A percentile compares a stretch with the other conserved stretches of the same genome.
Evolutionary conservation across 2,329 filamentous ascomycete species (phyloP).

Genomic region (Neodidymelliopsis sp.): DNA sequence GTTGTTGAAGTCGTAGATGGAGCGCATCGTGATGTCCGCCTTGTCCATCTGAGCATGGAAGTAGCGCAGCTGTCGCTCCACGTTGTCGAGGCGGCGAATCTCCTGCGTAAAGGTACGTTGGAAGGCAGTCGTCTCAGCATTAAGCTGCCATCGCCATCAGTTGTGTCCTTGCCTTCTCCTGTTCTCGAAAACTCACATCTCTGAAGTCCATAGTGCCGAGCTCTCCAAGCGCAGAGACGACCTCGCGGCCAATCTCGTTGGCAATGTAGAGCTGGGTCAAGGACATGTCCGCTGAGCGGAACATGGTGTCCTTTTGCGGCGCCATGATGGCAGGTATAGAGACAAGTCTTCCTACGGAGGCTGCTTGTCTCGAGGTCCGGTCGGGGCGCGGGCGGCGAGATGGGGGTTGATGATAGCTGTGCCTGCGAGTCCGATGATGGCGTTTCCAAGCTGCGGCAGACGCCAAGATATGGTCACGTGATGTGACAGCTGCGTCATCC

Average conservation of each 20-base stretch:
- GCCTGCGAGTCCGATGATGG: conserved; percentile 16
- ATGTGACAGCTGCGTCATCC: conserved; percentile 15
- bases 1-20: conserved; percentile 89
- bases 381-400: conserved; percentile 31
- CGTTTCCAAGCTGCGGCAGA: conserved; percentile 11
- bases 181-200: conserved; percentile 72
- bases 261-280: conserved; percentile 99
- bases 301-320: conserved; percentile 83
- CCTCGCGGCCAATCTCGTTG: conserved; percentile 97
- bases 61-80: conserved; percentile 95
- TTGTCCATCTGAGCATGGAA: conserved; percentile 98
- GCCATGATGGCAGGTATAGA: conserved; percentile 60
- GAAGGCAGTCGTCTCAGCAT: conserved; percentile 90
- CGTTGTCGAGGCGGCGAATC: conserved; percentile 96
- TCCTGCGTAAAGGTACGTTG: conserved; percentile 98
- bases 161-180: not conserved
- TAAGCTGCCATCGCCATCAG: conserved; percentile 69
- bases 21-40: conserved; percentile 81
- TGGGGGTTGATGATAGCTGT: conserved; percentile 36
- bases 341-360: conserved; percentile 30
- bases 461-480: conserved; percentile 12
- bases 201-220: conserved; percentile 95
- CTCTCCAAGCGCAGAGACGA: conserved; percentile 95
- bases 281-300: conserved; percentile 99
- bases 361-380: conserved; percentile 35